phyloP scores from a whole-genome alignment of 2,329 filamentous ascomycete genomes.

The Drechslerella dactyloides region DNA sequence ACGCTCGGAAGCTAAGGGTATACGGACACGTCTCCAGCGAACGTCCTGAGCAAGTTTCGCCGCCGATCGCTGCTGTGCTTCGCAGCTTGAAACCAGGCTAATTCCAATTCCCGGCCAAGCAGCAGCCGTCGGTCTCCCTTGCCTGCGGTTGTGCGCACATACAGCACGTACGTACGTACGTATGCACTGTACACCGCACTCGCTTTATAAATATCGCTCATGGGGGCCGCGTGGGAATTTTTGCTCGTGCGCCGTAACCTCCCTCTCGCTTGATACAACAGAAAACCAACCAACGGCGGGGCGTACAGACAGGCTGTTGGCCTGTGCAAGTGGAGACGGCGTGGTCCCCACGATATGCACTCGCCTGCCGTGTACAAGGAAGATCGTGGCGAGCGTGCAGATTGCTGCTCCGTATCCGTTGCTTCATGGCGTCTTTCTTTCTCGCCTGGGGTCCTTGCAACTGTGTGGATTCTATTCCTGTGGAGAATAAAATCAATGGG shows the following conservation, averaged over 20 bases:
- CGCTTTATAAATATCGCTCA: not conserved
- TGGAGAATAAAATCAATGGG: not conserved
- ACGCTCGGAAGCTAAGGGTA: too few species aligned
- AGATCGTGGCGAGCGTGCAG: not conserved
- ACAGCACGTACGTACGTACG: too few species aligned
- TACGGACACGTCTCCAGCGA: too few species aligned
- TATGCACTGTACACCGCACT: not conserved
- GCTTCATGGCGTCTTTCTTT: not conserved
- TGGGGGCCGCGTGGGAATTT: slow-evolving; percentile 51
- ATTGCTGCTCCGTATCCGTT: not conserved
- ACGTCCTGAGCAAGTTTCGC: too few species aligned
- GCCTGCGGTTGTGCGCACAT: too few species aligned
- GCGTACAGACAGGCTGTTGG: not conserved
- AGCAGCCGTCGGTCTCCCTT: not conserved
- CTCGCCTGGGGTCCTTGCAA: not conserved
- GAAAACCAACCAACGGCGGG: slow-evolving; percentile 20
- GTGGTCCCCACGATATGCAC: too few species aligned
- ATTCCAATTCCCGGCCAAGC: slow-evolving; percentile 4
- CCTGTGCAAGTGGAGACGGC: not conserved
- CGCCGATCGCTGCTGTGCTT: too few species aligned
- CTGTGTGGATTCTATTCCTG: not conserved
- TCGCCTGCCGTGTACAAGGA: not conserved
- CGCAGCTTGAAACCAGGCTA: too few species aligned
- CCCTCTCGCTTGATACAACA: slow-evolving; percentile 8
- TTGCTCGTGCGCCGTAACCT: slow-evolving; percentile 32